These are phyloP conservation scores for Exophiala mesophila DNA, from an alignment of 2,329 filamentous ascomycete genomes.

Conservation along the genomic window DNA sequence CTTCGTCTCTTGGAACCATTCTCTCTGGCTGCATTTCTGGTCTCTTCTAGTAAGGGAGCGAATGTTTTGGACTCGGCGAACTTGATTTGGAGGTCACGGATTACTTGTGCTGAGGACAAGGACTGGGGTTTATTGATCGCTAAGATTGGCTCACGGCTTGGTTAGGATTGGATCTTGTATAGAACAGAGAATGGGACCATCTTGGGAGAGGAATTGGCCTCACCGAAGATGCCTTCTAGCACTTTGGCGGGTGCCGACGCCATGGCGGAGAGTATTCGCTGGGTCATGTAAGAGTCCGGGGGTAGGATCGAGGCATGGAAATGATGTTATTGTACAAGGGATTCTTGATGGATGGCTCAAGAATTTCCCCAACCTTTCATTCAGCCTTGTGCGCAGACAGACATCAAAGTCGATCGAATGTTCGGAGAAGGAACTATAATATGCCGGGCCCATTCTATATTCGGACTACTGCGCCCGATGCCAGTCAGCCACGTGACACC, in stretches of 20 bases:
- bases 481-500: neutral
- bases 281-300: slow-evolving; percentile 13
- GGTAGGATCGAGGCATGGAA: too few relatives aligned
- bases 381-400: too few relatives aligned
- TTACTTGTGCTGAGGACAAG: slow-evolving; percentile 81
- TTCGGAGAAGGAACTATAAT: neutral
- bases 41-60: slow-evolving; percentile 68
- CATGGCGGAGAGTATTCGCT: slow-evolving; percentile 16
- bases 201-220: slow-evolving; percentile 28
- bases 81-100: slow-evolving; percentile 77
- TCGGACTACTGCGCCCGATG: too few relatives aligned
- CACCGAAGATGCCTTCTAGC: slow-evolving; percentile 61
- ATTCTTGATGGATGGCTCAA: too few relatives aligned
- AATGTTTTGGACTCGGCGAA: slow-evolving; percentile 81
- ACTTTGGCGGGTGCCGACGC: slow-evolving; percentile 38
- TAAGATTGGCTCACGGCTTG: too few relatives aligned
- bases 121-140: slow-evolving; percentile 89
- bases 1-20: slow-evolving; percentile 43
- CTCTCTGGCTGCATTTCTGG: slow-evolving; percentile 12
- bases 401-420: neutral
- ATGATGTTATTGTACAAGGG: too few relatives aligned
- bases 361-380: too few relatives aligned
- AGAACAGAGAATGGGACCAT: too few relatives aligned
- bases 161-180: too few relatives aligned
- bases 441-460: neutral